Evolutionary conservation across 768 basidiomycete species (phyloP).

Genomic region (Stropharia rugosoannulata): DNA sequence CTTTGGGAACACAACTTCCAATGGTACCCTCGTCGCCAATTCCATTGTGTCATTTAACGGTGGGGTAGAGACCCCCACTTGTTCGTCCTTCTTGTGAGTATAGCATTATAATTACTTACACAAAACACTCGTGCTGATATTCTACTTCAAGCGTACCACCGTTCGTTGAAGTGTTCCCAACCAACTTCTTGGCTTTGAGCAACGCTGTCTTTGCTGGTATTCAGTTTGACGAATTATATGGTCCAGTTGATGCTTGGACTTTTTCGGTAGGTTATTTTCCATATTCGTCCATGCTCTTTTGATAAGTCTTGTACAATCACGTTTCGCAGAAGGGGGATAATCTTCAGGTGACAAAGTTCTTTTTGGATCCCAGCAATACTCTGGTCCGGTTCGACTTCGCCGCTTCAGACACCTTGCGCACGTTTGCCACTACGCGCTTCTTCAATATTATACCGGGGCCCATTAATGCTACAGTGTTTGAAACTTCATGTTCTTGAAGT

Average conservation of each 20-base stretch:
- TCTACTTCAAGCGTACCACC: slow-evolving; percentile 15
- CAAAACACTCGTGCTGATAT: background rate
- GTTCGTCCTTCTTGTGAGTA: slow-evolving; percentile 25
- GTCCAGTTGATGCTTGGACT: slow-evolving; percentile 18
- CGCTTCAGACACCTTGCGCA: slow-evolving; percentile 22
- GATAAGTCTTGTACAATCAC: background rate
- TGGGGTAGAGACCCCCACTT: slow-evolving; percentile 18
- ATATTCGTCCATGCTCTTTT: background rate
- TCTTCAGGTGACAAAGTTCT: slow-evolving; percentile 18
- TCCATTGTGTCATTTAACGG: slow-evolving; percentile 18
- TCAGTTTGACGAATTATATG: slow-evolving; percentile 25
- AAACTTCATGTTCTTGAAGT: slow-evolving; percentile 17
- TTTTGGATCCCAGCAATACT: slow-evolving; percentile 23
- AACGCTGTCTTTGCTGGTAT: slow-evolving; percentile 26
- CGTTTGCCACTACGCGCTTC: slow-evolving; percentile 28
- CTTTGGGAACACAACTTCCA: slow-evolving; percentile 23
- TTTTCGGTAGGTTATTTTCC: slow-evolving; percentile 11
- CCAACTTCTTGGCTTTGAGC: slow-evolving; percentile 20
- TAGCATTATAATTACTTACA: background rate
- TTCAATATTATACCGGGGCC: slow-evolving; percentile 27
- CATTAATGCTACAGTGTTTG: slow-evolving; percentile 23
- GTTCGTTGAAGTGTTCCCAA: slow-evolving; percentile 23
- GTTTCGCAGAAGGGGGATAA: slow-evolving; percentile 9
- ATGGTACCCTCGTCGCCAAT: slow-evolving; percentile 26
- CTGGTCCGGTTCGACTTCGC: slow-evolving; percentile 29